Percentiles rank a stretch among this genome's conserved stretches.
phyloP scores from a whole-genome alignment of 2,329 filamentous ascomycete species.

The Hypoxylon sp. region DNA sequence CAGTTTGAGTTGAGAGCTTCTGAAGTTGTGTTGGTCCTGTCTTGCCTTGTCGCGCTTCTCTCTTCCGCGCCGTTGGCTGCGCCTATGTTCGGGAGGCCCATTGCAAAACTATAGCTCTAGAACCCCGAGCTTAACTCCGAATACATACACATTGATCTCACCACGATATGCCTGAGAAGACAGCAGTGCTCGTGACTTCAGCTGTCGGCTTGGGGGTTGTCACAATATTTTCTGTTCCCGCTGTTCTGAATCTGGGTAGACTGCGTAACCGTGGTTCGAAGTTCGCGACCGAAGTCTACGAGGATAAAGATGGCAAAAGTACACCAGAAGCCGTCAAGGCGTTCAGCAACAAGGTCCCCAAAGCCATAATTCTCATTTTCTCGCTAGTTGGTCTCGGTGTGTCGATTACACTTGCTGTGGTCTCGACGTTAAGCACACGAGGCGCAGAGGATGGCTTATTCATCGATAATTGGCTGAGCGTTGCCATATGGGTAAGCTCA shows the following conservation, averaged over 20 bases:
- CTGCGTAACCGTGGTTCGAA: conserved; percentile 45
- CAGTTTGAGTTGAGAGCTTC: conserved; percentile 13
- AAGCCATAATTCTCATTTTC: conserved; percentile 67
- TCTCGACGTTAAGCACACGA: conserved; percentile 60
- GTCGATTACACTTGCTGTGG: conserved; percentile 70
- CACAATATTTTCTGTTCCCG: conserved; percentile 47
- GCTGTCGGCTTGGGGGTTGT: conserved; percentile 50
- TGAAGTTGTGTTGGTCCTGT: conserved; percentile 9
- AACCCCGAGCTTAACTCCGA: conserved; percentile 34
- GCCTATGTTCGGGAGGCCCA: conserved; percentile 12
- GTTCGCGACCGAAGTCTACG: conserved; percentile 66
- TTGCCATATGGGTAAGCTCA: conserved; percentile 73
- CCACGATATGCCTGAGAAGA: conserved; percentile 45
- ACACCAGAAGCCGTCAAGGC: conserved; percentile 73
- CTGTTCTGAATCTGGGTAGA: conserved; percentile 45
- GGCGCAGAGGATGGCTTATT: conserved; percentile 57
- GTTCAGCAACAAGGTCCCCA: conserved; percentile 74
- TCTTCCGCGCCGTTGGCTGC: conserved; percentile 18
- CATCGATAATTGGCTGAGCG: conserved; percentile 72
- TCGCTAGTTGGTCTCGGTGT: conserved; percentile 67
- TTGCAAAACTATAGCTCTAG: conserved; percentile 25
- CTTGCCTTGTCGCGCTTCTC: conserved; percentile 8
- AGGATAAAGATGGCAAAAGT: conserved; percentile 78
- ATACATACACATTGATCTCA: conserved; percentile 19
- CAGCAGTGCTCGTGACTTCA: conserved; percentile 45